A percentile compares a stretch with the other conserved stretches of the same genome.
Conservation (phyloP, 805 yeast species). For the Nakazawaea ishiwadae region DNA sequence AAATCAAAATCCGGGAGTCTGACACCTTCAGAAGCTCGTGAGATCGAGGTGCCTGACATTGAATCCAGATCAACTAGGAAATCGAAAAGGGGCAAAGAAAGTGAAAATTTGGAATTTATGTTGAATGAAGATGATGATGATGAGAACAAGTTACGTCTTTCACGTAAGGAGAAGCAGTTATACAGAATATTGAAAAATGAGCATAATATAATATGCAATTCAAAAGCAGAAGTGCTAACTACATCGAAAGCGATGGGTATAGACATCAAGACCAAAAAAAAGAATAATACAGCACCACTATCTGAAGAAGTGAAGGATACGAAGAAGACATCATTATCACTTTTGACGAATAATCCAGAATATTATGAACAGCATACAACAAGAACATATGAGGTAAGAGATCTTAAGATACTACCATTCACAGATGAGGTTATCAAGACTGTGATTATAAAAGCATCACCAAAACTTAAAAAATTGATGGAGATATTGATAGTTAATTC, state of each 20-base stretch:
- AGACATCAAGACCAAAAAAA: too few relatives aligned
- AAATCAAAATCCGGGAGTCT: too few relatives aligned
- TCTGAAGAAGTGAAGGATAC: not conserved
- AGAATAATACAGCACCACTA: too few relatives aligned
- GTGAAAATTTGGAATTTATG: not conserved
- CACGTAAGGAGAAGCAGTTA: not conserved
- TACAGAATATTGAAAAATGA: not conserved
- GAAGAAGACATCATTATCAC: not conserved
- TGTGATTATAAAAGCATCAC: constrained; percentile 5
- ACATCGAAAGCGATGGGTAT: not conserved
- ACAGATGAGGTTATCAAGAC: not conserved
- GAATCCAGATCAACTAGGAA: not conserved
- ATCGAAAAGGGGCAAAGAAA: not conserved
- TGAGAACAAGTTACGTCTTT: not conserved
- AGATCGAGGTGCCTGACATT: not conserved
- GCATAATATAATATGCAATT: not conserved
- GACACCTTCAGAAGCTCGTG: too few relatives aligned
- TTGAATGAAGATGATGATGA: not conserved
- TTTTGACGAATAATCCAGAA: constrained; percentile 5
- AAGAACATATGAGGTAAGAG: not conserved
- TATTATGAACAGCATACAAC: constrained; percentile 4
- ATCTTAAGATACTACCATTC: not conserved
- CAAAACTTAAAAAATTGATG: constrained; percentile 5
- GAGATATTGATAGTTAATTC: constrained; percentile 1
- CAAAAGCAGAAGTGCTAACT: not conserved